Conservation (phyloP, 2,329 filamentous ascomycete genomes). For the Pseudogymnoascus sp. region DNA sequence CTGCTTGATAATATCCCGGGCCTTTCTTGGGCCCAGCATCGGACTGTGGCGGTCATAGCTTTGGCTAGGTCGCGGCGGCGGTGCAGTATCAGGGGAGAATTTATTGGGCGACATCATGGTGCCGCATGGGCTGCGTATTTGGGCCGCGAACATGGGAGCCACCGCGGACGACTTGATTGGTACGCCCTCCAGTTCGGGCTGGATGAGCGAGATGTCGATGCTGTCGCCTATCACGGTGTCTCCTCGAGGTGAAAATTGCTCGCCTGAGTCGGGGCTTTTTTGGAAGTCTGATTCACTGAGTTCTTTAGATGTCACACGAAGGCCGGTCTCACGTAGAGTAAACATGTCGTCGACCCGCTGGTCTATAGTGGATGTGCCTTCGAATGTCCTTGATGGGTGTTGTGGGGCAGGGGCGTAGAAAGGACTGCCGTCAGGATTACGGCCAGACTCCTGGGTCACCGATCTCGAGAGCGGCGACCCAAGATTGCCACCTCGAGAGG, state of each 20-base stretch:
- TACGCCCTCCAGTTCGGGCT: conserved; percentile 52
- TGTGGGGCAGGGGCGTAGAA: conserved; percentile 28
- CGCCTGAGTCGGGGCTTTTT: conserved; percentile 5
- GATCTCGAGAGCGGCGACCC: background rate
- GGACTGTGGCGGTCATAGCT: conserved; percentile 8
- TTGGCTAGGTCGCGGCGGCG: conserved; percentile 15
- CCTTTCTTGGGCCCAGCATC: conserved; percentile 7
- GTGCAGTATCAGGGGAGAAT: conserved; percentile 18
- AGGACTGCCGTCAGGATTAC: conserved; percentile 26
- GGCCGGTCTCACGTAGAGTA: conserved; percentile 20
- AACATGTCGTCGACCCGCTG: conserved; percentile 24
- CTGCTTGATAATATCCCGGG: conserved; percentile 17
- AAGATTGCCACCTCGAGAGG: background rate
- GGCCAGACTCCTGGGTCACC: conserved; percentile 27
- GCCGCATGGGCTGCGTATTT: conserved; percentile 21
- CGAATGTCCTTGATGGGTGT: conserved; percentile 26
- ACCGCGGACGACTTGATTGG: conserved; percentile 46
- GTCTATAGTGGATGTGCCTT: conserved; percentile 14
- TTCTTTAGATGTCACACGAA: conserved; percentile 25
- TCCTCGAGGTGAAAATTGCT: conserved; percentile 15
- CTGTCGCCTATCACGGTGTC: conserved; percentile 25
- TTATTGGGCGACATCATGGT: conserved; percentile 18
- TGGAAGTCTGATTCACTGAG: conserved; percentile 25
- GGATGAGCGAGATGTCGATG: conserved; percentile 49
- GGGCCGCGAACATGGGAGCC: conserved; percentile 25